Evolutionary conservation across 106 monocot genomes (phyloP), one percentile per base, ranked within the genome.

Genomic region (Agapanthus africanus): DNA sequence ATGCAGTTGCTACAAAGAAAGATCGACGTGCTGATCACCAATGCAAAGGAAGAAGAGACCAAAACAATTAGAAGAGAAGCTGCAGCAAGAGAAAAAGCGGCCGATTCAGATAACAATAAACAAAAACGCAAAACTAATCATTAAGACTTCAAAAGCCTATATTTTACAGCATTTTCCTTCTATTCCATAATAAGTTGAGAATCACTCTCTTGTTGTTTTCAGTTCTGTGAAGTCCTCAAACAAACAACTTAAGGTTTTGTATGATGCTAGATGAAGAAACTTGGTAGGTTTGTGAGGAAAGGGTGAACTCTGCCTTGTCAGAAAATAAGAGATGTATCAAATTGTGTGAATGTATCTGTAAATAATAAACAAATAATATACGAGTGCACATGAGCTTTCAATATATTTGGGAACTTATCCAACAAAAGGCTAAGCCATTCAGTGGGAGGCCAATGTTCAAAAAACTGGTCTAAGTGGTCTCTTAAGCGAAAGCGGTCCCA

Each of bases 1-100:
- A 19, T 56, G 56, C 76, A 84, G 84, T 28, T 74, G 59, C 77
- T 80, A 1, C 40, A 54, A 28, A 77, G 33, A 69, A 84, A 77
- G 47, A 36, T 80, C 16, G 77, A 77, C 14, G 67, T 70, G 10
- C 54, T 79, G 30, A n/a, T n/a, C n/a, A 59, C 69, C 28, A 79
- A 69, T 44, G 52, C 74, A 60, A 78, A 74, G 66, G 78, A 78
- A 40, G 22, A 59, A n/a, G 79, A 84, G 35, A 34, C 47, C 7
- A 80, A 78, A 71, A 84, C 61, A 69, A 70, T 65, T 33, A 79
- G 73, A 66, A 67, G 71, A 54, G 72, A 62, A 59, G 50, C 32
- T 21, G 44, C 71, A 28, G 52, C 57, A 16, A 70, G 54, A 84
- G 84, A 74, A 74, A 80, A 78, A 22, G 56, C n/a, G 19, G 19